phyloP scores from a whole-genome alignment of 148 eudicot genomes.

The Rhododendron williamsianum region DNA sequence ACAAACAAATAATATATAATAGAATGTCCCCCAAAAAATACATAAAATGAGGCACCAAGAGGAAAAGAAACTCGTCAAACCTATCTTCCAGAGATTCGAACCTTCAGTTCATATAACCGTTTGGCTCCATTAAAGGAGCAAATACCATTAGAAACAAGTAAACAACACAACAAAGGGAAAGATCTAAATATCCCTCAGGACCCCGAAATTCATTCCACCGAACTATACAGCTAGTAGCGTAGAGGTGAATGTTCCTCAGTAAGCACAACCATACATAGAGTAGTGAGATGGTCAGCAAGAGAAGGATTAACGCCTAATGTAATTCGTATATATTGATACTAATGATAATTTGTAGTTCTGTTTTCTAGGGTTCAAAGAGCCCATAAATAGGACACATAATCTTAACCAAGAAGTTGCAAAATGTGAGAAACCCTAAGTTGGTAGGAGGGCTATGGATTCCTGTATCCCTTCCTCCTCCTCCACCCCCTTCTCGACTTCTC shows the following conservation, averaged over 20 bases:
- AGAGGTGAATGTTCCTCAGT: neutral
- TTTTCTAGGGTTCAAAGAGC: neutral
- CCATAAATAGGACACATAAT: neutral
- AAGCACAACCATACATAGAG: neutral
- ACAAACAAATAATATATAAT: neutral
- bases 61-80: neutral
- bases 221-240: neutral
- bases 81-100: neutral
- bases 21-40: neutral
- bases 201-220: neutral
- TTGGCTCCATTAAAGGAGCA: neutral
- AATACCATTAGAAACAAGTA: neutral
- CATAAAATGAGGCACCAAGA: neutral
- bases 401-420: neutral
- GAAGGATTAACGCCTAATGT: neutral
- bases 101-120: neutral
- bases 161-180: neutral
- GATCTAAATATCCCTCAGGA: neutral
- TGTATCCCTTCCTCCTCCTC: neutral
- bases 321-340: neutral
- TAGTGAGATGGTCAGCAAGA: neutral
- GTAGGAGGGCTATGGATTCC: neutral
- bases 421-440: neutral
- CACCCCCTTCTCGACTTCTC: neutral
- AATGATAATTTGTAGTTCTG: neutral